A percentile compares a stretch with the other conserved stretches of the same genome.
These are phyloP conservation scores for Podospora comata DNA, from an alignment of 495 filamentous ascomycete genomes.

Conservation along the genomic window DNA sequence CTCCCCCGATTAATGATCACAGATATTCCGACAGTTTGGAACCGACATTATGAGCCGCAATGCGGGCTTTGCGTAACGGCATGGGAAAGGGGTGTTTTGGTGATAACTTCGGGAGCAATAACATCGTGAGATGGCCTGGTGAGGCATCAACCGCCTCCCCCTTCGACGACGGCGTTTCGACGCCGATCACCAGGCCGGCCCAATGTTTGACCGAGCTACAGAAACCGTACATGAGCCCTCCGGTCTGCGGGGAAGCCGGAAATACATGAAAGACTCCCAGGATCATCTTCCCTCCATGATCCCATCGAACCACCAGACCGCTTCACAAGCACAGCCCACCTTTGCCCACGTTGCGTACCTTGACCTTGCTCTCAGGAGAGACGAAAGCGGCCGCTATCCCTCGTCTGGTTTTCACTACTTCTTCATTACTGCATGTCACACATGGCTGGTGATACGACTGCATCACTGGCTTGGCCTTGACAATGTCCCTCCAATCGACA, in stretches of 20 bases:
- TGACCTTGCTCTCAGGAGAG: not conserved
- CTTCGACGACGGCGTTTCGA: not conserved
- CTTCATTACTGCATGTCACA: not conserved
- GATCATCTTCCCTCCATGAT: not conserved
- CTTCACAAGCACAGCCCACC: not conserved
- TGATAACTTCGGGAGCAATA: not conserved
- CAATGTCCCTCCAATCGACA: not conserved
- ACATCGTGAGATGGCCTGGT: not conserved
- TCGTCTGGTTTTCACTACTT: not conserved
- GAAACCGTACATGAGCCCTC: not conserved
- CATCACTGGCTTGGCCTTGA: not conserved
- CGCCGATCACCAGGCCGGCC: not conserved
- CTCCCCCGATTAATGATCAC: not conserved
- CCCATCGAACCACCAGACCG: not conserved
- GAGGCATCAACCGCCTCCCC: not conserved
- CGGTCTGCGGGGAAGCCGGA: not conserved
- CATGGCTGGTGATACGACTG: constrained; percentile 1
- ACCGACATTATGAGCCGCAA: constrained; percentile 14
- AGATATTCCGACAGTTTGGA: constrained; percentile 19
- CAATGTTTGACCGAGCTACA: not conserved
- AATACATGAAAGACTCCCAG: not conserved
- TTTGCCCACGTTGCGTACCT: not conserved
- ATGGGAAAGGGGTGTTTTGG: not conserved
- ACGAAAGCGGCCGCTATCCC: not conserved
- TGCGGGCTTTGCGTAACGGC: not conserved